Base-by-base conservation (phyloP, 805 yeast species). In the Kazachstania kunashirensis region DNA sequence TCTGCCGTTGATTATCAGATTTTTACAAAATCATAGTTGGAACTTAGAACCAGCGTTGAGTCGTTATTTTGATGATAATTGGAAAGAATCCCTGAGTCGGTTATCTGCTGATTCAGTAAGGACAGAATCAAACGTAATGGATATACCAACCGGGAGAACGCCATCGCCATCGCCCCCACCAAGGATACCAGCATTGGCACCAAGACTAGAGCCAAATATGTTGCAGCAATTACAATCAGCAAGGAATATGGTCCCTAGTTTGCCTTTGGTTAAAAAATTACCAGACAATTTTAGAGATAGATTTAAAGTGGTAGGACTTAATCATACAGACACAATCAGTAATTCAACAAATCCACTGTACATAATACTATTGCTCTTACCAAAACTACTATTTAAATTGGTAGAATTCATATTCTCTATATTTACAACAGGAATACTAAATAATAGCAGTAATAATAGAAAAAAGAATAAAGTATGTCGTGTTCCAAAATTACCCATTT, bases 41-140 rank as follows among this genome's bases (percentile, higher is more conserved):
- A 69, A 77, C 47, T 50, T 80, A 34, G 83, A 79, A 47, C 62
- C 68, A 29, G 75, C 85, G 1, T 56, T 78, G 23, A 69, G 79
- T 3, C 66, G 74, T 34, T 80, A 67, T 52, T 77, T 77, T 50
- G 88, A 80, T 46, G 71, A 69, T 14, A 64, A 67, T 34, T 64
- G 73, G 57, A 66, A 55, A 13, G 46, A 47, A 26, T 41, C 29
- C 19, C 36, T 38, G 16, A 19, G 15, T 21, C 36, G 16, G 15
- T 36, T 34, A 10, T 24, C 17, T 12, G 19, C 38, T 13, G 41
- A 46, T 8, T 40, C 34, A 6, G 28, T 39, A 20, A 38, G 46
- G 3, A 29, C 35, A 31, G 41, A 43, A 9, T 11, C n/a, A 18
- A 29, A 17, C 12, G 15, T 16, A 7, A 31, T 15, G 28, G 28